phyloP scores from a whole-genome alignment of 768 basidiomycete genomes.

The Solioccasus polychromus region DNA sequence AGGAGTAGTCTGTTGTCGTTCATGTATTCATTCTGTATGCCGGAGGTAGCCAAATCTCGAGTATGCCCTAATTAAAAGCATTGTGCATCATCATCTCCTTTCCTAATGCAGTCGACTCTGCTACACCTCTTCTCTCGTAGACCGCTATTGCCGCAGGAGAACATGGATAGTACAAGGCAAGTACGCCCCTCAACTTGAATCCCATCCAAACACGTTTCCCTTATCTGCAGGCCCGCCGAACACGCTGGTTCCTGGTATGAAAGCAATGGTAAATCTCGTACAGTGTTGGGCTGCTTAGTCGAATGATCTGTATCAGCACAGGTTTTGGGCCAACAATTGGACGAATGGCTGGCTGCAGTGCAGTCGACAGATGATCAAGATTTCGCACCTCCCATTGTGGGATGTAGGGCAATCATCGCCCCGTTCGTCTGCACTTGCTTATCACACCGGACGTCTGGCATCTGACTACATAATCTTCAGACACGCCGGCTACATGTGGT shows the following conservation, averaged over 20 bases:
- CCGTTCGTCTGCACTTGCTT: conserved; percentile 60
- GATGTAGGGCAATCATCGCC: conserved; percentile 87
- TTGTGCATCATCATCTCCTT: conserved; percentile 17
- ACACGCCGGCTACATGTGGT: conserved; percentile 95
- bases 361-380: conserved; percentile 40
- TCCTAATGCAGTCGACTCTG: conserved; percentile 26
- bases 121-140: conserved; percentile 15
- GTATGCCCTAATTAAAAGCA: conserved; percentile 39
- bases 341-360: conserved; percentile 61
- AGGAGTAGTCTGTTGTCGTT: conserved; percentile 63
- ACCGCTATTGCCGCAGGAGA: conserved; percentile 8
- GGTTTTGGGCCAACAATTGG: conserved; percentile 60
- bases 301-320: conserved; percentile 39
- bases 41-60: conserved; percentile 47
- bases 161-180: conserved; percentile 30
- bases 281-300: conserved; percentile 13
- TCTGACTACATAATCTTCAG: conserved; percentile 39
- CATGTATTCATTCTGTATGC: conserved; percentile 50
- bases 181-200: not conserved
- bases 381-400: conserved; percentile 64
- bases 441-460: not conserved
- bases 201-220: not conserved
- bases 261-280: conserved; percentile 47
- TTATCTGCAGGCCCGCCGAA: conserved; percentile 51
- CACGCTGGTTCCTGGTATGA: conserved; percentile 95